Percentiles rank a stretch among this genome's conserved stretches.
phyloP scores from a whole-genome alignment of 2,329 filamentous ascomycete species.

The Fusarium nematophilum region DNA sequence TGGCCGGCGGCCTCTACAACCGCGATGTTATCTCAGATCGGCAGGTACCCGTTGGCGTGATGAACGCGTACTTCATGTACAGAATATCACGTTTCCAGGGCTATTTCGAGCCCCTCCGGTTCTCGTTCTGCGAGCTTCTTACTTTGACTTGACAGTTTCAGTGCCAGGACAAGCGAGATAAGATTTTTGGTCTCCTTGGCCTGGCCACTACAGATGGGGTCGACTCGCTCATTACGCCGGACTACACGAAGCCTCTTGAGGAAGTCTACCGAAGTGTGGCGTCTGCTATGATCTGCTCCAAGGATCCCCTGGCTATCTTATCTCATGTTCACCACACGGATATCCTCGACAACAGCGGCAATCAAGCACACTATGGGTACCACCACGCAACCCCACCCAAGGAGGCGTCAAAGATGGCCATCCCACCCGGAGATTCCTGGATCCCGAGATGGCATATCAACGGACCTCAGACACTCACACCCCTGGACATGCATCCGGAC shows the following conservation, averaged over 20 bases:
- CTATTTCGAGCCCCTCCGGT: background rate
- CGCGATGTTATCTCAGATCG: background rate
- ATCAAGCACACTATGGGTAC: too few relatives aligned
- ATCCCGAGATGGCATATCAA: background rate
- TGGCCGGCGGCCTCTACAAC: background rate
- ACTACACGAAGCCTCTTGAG: background rate
- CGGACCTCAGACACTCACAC: background rate
- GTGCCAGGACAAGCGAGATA: background rate
- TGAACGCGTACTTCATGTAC: slow-evolving; percentile 4
- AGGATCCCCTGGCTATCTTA: background rate
- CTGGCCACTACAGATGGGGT: background rate
- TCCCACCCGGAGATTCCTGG: slow-evolving; percentile 2
- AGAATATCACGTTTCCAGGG: background rate
- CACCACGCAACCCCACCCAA: too few relatives aligned
- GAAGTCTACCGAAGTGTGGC: background rate
- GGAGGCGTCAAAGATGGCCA: background rate
- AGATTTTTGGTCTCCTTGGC: background rate
- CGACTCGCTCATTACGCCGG: background rate
- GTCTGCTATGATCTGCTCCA: background rate
- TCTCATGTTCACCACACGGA: background rate
- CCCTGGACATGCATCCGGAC: background rate
- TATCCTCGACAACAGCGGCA: background rate
- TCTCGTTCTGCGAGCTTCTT: background rate
- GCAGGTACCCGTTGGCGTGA: background rate
- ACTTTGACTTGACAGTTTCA: background rate